These are phyloP conservation scores for Globisporangium radiosum DNA, from an alignment of 352 stramenopile genomes.

Conservation along the genomic window DNA sequence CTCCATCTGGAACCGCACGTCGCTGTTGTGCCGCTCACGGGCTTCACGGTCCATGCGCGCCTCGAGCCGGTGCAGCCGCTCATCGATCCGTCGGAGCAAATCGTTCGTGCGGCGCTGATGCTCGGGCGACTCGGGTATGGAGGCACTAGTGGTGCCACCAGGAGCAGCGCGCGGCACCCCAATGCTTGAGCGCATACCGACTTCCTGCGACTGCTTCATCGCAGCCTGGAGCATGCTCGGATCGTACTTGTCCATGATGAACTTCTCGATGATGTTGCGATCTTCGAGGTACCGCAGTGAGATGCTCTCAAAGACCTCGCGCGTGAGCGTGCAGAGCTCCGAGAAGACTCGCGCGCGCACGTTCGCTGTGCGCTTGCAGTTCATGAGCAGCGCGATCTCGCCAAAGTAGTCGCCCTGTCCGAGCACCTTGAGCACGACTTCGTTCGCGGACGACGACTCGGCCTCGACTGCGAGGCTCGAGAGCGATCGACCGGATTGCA, in stretches of 20 bases:
- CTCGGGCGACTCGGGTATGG: slow-evolving; percentile 2
- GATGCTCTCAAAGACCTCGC: slow-evolving; percentile 73
- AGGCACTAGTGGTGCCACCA: neutral
- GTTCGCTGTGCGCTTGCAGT: slow-evolving; percentile 79
- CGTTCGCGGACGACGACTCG: slow-evolving; percentile 15
- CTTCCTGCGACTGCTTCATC: slow-evolving; percentile 68
- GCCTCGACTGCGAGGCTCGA: slow-evolving; percentile 1
- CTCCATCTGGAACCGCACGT: slow-evolving; percentile 29
- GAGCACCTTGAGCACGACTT: slow-evolving; percentile 63
- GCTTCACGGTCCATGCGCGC: slow-evolving; percentile 36
- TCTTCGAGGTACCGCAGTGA: slow-evolving; percentile 72
- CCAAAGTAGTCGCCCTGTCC: slow-evolving; percentile 77
- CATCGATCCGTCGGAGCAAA: slow-evolving; percentile 40
- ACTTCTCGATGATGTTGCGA: slow-evolving; percentile 74
- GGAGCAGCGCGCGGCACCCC: slow-evolving; percentile 5
- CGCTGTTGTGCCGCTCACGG: slow-evolving; percentile 41
- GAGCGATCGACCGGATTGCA: slow-evolving; percentile 4
- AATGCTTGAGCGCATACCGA: slow-evolving; percentile 35
- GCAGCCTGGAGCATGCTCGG: slow-evolving; percentile 61
- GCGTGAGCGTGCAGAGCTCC: slow-evolving; percentile 67
- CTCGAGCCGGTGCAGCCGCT: slow-evolving; percentile 46
- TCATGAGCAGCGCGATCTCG: slow-evolving; percentile 77
- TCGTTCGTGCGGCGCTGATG: slow-evolving; percentile 19
- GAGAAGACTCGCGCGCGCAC: slow-evolving; percentile 66
- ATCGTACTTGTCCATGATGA: slow-evolving; percentile 85